A percentile compares a stretch with the other conserved stretches of the same genome.
Conservation (phyloP, 1,284 basidiomycete species). For the Ceratobasidium sp. region DNA sequence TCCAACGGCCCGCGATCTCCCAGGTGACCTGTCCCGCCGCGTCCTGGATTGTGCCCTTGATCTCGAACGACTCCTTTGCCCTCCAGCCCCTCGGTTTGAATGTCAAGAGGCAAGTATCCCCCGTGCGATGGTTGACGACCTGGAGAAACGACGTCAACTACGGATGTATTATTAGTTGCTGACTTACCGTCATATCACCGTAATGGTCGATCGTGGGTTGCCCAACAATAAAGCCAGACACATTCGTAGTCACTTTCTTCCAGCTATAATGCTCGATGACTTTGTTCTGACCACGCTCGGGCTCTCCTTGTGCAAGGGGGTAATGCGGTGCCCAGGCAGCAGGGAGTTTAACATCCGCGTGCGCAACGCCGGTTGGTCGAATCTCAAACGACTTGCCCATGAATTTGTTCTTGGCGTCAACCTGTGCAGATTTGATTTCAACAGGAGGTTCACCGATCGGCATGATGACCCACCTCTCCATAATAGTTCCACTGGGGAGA, state of each 20-base stretch:
- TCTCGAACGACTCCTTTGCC: constrained; percentile 91
- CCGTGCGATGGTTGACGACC: constrained; percentile 92
- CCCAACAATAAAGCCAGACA: constrained; percentile 95
- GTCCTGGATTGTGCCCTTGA: constrained; percentile 86
- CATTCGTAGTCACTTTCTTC: constrained; percentile 95
- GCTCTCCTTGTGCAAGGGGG: constrained; percentile 53
- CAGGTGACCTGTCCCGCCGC: constrained; percentile 75
- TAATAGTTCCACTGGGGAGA: constrained; percentile 91
- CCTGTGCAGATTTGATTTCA: constrained; percentile 59
- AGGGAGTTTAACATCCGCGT: constrained; percentile 86
- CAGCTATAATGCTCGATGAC: constrained; percentile 89
- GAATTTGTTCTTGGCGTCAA: constrained; percentile 94
- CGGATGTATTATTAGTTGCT: background rate
- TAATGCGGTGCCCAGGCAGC: constrained; percentile 64
- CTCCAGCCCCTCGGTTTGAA: constrained; percentile 98
- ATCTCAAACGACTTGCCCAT: constrained; percentile 98
- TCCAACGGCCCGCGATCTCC: constrained; percentile 97
- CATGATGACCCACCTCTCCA: constrained; percentile 73
- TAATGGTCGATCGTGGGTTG: constrained; percentile 97
- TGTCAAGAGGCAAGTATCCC: constrained; percentile 89
- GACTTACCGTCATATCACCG: constrained; percentile 89
- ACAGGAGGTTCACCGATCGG: background rate
- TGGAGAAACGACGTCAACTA: constrained; percentile 53
- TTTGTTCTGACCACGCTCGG: constrained; percentile 59
- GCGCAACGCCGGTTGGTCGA: constrained; percentile 92